These are phyloP conservation scores for Leccinum subtestaceum DNA, from an alignment of 768 basidiomycete genomes.

Conservation along the genomic window DNA sequence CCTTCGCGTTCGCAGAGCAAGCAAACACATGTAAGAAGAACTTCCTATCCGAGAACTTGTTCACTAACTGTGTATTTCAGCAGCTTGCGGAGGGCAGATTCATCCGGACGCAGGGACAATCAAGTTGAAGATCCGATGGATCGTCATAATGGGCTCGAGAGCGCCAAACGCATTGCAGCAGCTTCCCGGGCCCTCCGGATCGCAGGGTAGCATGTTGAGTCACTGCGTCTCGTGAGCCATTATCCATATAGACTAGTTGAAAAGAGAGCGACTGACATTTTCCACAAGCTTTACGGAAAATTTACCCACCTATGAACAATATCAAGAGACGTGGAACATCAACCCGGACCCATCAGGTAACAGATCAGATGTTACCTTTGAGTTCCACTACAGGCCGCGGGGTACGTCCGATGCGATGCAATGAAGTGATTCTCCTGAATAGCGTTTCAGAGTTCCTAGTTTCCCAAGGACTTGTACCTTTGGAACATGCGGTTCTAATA, in stretches of 20 bases:
- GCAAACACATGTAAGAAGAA: conserved; percentile 36
- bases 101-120: conserved; percentile 49
- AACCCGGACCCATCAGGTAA: conserved; percentile 37
- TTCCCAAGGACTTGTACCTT: conserved; percentile 48
- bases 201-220: conserved; percentile 39
- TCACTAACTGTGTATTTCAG: neutral
- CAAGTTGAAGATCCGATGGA: conserved; percentile 43
- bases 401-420: conserved; percentile 34
- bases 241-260: neutral
- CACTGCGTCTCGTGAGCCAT: conserved; percentile 45
- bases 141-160: conserved; percentile 31
- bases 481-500: conserved; percentile 20
- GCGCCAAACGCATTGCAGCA: conserved; percentile 43
- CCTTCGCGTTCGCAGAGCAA: conserved; percentile 56
- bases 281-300: conserved; percentile 45
- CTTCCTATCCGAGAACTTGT: neutral
- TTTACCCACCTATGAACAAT: conserved; percentile 36
- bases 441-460: conserved; percentile 45
- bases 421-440: neutral
- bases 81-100: conserved; percentile 21
- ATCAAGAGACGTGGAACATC: conserved; percentile 52
- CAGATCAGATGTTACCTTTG: conserved; percentile 59
- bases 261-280: neutral
- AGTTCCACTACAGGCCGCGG: conserved; percentile 60
- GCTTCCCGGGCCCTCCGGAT: conserved; percentile 36